These are phyloP conservation scores for Phytophthora sp. DNA, from an alignment of 352 stramenopile species.

Conservation along the genomic window DNA sequence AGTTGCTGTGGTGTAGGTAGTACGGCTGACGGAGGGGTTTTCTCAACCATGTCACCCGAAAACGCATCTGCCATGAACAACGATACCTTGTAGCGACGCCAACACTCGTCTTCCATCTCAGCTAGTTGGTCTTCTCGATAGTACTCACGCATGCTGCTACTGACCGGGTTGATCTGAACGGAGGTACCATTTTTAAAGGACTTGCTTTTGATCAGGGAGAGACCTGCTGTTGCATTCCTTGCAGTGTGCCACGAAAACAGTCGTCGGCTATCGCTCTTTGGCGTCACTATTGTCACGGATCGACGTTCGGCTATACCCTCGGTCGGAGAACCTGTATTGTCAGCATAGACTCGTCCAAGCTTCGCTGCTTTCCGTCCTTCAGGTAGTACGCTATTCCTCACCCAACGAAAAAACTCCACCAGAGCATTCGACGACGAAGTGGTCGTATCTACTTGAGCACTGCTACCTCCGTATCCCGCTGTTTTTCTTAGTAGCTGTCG, in stretches of 20 bases:
- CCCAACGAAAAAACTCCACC: conserved; percentile 8
- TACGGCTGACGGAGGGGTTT: background rate
- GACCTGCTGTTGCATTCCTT: background rate
- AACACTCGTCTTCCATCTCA: conserved; percentile 78
- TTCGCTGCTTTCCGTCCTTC: conserved; percentile 18
- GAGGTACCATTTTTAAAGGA: conserved; percentile 60
- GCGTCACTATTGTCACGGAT: background rate
- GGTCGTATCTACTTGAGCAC: background rate
- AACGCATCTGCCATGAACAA: conserved; percentile 62
- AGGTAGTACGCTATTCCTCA: conserved; percentile 5
- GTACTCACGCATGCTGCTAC: conserved; percentile 52
- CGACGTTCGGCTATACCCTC: background rate
- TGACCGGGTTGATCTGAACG: conserved; percentile 62
- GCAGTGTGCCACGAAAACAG: conserved; percentile 19
- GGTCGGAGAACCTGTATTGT: background rate
- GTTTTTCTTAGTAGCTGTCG: conserved; percentile 45
- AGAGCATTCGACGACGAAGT: background rate
- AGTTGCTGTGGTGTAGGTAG: background rate
- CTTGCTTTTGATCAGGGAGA: conserved; percentile 39
- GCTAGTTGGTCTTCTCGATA: conserved; percentile 50
- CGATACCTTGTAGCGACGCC: conserved; percentile 73
- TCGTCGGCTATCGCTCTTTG: background rate
- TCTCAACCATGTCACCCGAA: background rate
- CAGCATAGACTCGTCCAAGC: conserved; percentile 18
- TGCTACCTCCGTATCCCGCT: conserved; percentile 12